Percentiles rank a stretch among this genome's conserved stretches.
Conservation (phyloP, 2,329 filamentous ascomycete species). For the Colletotrichum sp. region DNA sequence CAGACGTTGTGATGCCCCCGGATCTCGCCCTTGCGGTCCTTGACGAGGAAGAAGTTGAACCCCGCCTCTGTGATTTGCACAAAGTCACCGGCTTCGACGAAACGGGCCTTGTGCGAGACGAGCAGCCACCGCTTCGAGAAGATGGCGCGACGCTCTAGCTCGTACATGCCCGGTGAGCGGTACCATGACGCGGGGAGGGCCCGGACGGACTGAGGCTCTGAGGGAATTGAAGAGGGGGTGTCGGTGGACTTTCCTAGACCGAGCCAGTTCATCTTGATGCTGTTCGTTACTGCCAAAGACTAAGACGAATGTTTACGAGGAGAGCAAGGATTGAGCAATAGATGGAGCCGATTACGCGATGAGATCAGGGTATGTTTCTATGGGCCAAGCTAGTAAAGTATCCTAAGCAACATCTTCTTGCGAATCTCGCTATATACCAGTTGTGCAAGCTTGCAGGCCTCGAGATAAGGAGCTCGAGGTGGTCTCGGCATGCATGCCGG, state of each 20-base stretch:
- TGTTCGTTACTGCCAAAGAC: accelerated
- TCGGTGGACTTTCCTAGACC: neutral
- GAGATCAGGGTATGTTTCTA: neutral
- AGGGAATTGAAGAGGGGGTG: neutral
- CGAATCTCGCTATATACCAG: neutral
- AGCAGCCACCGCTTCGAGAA: conserved; percentile 40
- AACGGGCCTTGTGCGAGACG: conserved; percentile 24
- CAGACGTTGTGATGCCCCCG: neutral
- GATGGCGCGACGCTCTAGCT: conserved; percentile 43
- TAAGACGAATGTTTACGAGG: accelerated
- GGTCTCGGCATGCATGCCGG: neutral
- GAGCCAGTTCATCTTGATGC: neutral
- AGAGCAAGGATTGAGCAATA: neutral
- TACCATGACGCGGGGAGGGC: conserved; percentile 29
- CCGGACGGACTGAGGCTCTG: neutral
- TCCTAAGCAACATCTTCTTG: neutral
- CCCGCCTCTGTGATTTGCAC: neutral
- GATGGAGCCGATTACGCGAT: neutral
- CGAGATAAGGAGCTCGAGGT: neutral
- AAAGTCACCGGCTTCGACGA: conserved; percentile 25
- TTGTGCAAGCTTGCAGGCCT: accelerated
- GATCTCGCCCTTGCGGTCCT: neutral
- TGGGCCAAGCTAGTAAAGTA: neutral
- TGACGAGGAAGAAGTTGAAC: neutral
- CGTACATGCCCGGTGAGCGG: conserved; percentile 37